Conservation (phyloP, 768 basidiomycete species). For the Lentinula boryana region DNA sequence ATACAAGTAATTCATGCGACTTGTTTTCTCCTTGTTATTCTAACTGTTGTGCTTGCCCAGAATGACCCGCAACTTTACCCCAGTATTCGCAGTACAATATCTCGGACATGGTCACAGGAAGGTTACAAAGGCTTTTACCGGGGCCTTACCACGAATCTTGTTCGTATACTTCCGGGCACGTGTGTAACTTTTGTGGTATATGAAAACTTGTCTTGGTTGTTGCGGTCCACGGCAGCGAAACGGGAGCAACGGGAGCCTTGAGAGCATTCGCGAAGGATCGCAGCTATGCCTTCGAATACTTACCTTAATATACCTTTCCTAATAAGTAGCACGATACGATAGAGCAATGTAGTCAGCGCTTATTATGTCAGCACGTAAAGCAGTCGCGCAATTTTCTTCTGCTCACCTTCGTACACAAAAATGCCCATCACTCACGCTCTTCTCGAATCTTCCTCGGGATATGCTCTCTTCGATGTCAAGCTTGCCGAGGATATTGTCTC, state of each 20-base stretch:
- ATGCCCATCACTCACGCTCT: constrained; percentile 69
- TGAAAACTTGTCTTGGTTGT: constrained; percentile 83
- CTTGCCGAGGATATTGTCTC: constrained; percentile 84
- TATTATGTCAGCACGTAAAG: too few relatives aligned
- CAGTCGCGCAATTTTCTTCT: too few relatives aligned
- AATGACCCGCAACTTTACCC: constrained; percentile 53
- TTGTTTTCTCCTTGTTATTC: not conserved
- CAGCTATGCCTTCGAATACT: not conserved
- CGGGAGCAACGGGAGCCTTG: constrained; percentile 25
- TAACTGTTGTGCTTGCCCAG: not conserved
- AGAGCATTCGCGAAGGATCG: not conserved
- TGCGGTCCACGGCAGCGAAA: constrained; percentile 59
- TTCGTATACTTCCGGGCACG: constrained; percentile 93
- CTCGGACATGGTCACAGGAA: constrained; percentile 76
- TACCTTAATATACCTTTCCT: not conserved
- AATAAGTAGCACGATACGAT: not conserved
- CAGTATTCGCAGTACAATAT: constrained; percentile 75
- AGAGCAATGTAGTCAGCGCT: too few relatives aligned
- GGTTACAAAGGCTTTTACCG: constrained; percentile 88
- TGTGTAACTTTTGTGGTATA: constrained; percentile 99
- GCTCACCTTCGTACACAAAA: too few relatives aligned
- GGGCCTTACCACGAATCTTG: constrained; percentile 88
- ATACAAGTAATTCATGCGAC: constrained; percentile 62
- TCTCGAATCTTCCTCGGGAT: constrained; percentile 92
- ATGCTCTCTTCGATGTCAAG: constrained; percentile 87